Evolutionary conservation across 352 stramenopile species (phyloP).

Genomic region (Phytophthora fragariaefolia): DNA sequence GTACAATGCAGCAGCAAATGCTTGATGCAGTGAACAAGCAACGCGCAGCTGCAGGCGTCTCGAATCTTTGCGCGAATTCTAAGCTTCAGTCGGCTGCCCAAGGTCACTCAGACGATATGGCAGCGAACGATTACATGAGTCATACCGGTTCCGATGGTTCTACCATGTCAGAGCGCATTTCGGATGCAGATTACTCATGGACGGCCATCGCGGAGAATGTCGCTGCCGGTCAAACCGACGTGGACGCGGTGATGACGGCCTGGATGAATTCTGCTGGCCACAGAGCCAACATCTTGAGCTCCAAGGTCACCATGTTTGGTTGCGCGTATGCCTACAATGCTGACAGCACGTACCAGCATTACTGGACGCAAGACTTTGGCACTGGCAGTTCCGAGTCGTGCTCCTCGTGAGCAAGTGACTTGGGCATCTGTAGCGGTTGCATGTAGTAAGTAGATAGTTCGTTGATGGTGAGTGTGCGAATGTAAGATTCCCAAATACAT

Average conservation of each 20-base stretch:
- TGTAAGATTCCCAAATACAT: neutral
- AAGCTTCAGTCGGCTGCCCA: slow-evolving; percentile 35
- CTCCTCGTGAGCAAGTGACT: slow-evolving; percentile 9
- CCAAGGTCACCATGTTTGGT: slow-evolving; percentile 40
- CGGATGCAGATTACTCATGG: slow-evolving; percentile 44
- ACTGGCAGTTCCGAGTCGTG: slow-evolving; percentile 31
- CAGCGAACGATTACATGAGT: slow-evolving; percentile 49
- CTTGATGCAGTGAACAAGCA: slow-evolving; percentile 53
- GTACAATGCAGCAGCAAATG: slow-evolving; percentile 38
- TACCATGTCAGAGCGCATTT: slow-evolving; percentile 44
- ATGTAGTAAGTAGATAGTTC: slow-evolving; percentile 5
- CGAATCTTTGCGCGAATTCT: slow-evolving; percentile 40
- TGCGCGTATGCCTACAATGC: slow-evolving; percentile 53
- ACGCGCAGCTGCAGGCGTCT: slow-evolving; percentile 36
- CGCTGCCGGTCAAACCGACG: slow-evolving; percentile 43
- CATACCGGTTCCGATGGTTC: slow-evolving; percentile 52
- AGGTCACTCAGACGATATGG: slow-evolving; percentile 48
- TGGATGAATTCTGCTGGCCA: slow-evolving; percentile 47
- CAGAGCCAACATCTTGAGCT: slow-evolving; percentile 35
- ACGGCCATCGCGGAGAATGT: slow-evolving; percentile 54
- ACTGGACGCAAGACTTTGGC: slow-evolving; percentile 71
- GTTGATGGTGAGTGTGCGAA: neutral
- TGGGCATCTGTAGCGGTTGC: no score
- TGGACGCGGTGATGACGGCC: slow-evolving; percentile 40
- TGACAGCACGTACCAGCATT: slow-evolving; percentile 51